These are phyloP conservation scores for Adansonia digitata DNA, from an alignment of 345 rosid genomes.

Conservation along the genomic window DNA sequence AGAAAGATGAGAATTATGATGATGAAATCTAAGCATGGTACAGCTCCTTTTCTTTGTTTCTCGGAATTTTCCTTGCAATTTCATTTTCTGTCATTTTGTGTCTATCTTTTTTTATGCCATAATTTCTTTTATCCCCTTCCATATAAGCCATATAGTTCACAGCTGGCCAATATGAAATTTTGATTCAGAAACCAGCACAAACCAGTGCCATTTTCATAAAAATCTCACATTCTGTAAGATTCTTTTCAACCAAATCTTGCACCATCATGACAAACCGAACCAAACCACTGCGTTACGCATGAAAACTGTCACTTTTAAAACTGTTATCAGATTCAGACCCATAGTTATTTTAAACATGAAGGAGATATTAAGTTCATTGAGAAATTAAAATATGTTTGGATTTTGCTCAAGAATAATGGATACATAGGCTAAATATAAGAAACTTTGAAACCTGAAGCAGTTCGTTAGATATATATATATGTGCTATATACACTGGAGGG, in stretches of 20 bases:
- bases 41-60: not conserved
- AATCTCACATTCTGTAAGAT: not conserved
- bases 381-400: not conserved
- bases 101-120: not conserved
- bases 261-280: not conserved
- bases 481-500: not conserved
- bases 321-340: not conserved
- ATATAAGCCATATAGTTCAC: slow-evolving; percentile 13
- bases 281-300: too few relatives aligned
- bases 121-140: not conserved
- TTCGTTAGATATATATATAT: not conserved
- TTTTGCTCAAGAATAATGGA: not conserved
- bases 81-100: not conserved
- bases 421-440: not conserved
- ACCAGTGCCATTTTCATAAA: not conserved
- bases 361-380: not conserved
- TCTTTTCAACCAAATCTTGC: not conserved
- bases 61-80: slow-evolving; percentile 2
- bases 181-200: not conserved
- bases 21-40: not conserved
- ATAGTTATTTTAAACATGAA: not conserved
- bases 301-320: not conserved
- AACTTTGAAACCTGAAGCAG: not conserved
- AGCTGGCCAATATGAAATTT: slow-evolving; percentile 8
- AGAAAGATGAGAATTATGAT: too few relatives aligned